A percentile compares a stretch with the other conserved stretches of the same genome.
phyloP scores from a whole-genome alignment of 1,139 yeast genomes.

The Arxiozyma slooffiae region DNA sequence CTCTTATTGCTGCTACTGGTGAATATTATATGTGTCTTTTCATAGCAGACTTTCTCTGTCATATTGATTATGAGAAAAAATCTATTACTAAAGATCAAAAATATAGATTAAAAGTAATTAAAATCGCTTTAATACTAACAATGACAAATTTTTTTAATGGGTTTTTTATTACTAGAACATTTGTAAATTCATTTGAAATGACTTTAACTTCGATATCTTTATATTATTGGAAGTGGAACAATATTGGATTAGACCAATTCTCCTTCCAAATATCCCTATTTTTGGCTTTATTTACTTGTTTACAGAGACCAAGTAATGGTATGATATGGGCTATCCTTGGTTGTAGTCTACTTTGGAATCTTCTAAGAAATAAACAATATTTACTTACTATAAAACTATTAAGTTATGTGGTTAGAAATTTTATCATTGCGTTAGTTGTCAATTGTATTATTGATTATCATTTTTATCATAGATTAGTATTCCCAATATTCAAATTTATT shows the following conservation, averaged over 20 bases:
- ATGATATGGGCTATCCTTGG: conserved; percentile 67
- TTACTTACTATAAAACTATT: conserved; percentile 13
- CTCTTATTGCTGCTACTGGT: conserved; percentile 58
- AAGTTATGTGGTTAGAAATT: conserved; percentile 16
- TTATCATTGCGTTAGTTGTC: no score
- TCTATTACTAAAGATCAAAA: conserved; percentile 8
- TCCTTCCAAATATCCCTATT: conserved; percentile 24
- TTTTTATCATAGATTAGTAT: conserved; percentile 48
- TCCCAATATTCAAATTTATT: conserved; percentile 63
- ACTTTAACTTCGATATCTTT: conserved; percentile 61
- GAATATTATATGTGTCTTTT: conserved; percentile 53
- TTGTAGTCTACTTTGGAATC: conserved; percentile 25
- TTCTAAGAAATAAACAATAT: conserved; percentile 11
- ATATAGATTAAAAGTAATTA: conserved; percentile 5
- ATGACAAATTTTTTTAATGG: conserved; percentile 73
- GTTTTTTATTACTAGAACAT: conserved; percentile 72
- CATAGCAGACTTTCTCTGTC: conserved; percentile 29
- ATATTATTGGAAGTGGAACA: conserved; percentile 62
- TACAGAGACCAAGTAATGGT: conserved; percentile 77
- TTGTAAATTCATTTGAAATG: conserved; percentile 77
- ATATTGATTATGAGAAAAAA: conserved; percentile 22
- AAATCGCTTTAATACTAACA: conserved; percentile 37
- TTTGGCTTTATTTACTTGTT: conserved; percentile 48
- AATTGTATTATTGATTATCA: conserved; percentile 42
- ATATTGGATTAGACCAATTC: conserved; percentile 18